These are phyloP conservation scores for Salix arbutifolia DNA, from an alignment of 345 rosid genomes.

Conservation along the genomic window DNA sequence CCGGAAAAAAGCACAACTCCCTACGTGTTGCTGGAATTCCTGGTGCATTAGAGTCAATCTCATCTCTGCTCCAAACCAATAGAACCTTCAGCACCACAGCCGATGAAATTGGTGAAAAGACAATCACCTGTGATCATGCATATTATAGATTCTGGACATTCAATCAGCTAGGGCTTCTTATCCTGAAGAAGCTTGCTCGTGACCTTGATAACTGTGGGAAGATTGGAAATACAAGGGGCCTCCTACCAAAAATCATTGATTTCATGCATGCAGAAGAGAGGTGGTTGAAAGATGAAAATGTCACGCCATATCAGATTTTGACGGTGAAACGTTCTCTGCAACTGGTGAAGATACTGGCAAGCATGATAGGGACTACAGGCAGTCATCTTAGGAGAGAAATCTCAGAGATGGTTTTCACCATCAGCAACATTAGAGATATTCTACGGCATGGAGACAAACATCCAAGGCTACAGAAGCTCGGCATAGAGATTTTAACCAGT, in stretches of 20 bases:
- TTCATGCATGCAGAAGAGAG: conserved; percentile 58
- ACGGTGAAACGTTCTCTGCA: conserved; percentile 74
- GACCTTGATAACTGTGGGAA: conserved; percentile 91
- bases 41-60: conserved; percentile 90
- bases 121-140: conserved; percentile 34
- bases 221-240: conserved; percentile 86
- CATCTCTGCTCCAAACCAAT: conserved; percentile 64
- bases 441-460: conserved; percentile 61
- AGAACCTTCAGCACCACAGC: conserved; percentile 46
- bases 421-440: conserved; percentile 76
- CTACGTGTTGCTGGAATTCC: conserved; percentile 77
- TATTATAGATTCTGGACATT: conserved; percentile 63
- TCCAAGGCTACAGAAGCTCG: conserved; percentile 60
- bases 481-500: conserved; percentile 66
- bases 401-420: conserved; percentile 81
- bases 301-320: conserved; percentile 46
- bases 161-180: conserved; percentile 72
- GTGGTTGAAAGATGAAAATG: conserved; percentile 45
- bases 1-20: conserved; percentile 74
- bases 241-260: conserved; percentile 74
- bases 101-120: conserved; percentile 69
- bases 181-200: conserved; percentile 72
- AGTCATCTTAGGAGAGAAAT: conserved; percentile 69
- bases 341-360: conserved; percentile 74
- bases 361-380: conserved; percentile 74